Evolutionary conservation across 164 flowering plant genomes (phyloP).

Genomic region (Liquidambar formosana): DNA sequence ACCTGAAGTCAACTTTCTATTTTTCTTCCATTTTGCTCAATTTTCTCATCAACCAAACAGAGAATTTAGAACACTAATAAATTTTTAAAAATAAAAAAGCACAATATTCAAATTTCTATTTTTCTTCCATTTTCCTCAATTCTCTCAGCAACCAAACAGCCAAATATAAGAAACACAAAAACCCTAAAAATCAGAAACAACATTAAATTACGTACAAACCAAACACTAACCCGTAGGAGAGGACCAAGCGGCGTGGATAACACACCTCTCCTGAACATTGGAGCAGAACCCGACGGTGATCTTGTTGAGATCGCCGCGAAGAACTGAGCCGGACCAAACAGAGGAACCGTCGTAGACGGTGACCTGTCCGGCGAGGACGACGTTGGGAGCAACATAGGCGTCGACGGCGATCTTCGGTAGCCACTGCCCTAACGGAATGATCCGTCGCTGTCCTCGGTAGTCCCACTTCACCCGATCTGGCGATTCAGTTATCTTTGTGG

Average conservation of each 20-base stretch:
- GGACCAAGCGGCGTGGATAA: constrained; percentile 90
- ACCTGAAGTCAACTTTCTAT: too few species aligned
- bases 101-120: too few species aligned
- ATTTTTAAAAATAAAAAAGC: too few species aligned
- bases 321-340: constrained; percentile 88
- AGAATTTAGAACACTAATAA: too few species aligned
- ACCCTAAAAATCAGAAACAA: not conserved
- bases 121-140: not conserved
- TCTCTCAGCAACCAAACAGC: constrained; percentile 8
- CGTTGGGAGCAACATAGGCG: constrained; percentile 96
- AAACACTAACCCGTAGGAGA: constrained; percentile 82
- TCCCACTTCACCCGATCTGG: constrained; percentile 92
- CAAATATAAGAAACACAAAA: not conserved
- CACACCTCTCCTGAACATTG: constrained; percentile 92
- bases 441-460: constrained; percentile 86
- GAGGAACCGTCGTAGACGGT: constrained; percentile 86
- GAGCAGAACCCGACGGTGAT: constrained; percentile 91
- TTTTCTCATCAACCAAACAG: too few species aligned
- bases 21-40: too few species aligned
- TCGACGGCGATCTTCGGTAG: constrained; percentile 91
- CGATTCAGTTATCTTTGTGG: constrained; percentile 17
- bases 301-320: constrained; percentile 96
- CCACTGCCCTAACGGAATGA: constrained; percentile 96
- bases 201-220: not conserved
- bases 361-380: constrained; percentile 96